Evolutionary conservation across 2,329 filamentous ascomycete species (phyloP).

Genomic region (Botrytis fabae): DNA sequence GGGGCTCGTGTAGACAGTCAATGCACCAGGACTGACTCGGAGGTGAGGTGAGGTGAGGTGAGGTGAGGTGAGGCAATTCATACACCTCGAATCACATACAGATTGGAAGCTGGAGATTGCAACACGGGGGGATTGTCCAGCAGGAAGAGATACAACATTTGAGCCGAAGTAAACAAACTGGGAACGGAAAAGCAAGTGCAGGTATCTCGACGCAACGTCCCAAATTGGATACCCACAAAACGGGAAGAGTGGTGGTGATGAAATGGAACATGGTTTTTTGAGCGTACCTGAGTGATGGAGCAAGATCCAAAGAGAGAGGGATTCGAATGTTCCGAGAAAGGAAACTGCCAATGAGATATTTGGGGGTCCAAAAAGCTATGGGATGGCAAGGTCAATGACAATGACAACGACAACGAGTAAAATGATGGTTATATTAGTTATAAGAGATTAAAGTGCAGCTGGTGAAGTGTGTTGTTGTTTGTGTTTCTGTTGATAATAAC

Average conservation of each 20-base stretch:
- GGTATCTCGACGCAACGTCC: background rate
- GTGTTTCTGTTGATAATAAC: background rate
- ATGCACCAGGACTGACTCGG: constrained; percentile 15
- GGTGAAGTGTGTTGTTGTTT: background rate
- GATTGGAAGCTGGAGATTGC: background rate
- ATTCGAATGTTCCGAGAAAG: background rate
- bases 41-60: too few relatives aligned
- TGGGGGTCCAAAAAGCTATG: background rate
- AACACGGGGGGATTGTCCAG: background rate
- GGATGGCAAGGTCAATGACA: background rate
- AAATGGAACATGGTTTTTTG: constrained; percentile 1
- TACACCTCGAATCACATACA: constrained; percentile 2
- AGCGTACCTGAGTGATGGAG: constrained; percentile 17
- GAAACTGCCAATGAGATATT: constrained; percentile 6
- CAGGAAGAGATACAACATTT: background rate
- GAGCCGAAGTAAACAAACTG: background rate
- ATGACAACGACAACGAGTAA: background rate
- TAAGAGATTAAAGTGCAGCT: background rate
- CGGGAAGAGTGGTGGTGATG: constrained; percentile 2
- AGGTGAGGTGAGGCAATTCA: background rate
- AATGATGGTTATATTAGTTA: background rate
- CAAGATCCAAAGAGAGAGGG: constrained; percentile 10
- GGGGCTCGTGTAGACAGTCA: constrained; percentile 8
- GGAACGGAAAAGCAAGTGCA: background rate
- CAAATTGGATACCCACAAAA: constrained; percentile 13